phyloP scores from a whole-genome alignment of 495 filamentous ascomycete genomes.

The Poronia punctata region DNA sequence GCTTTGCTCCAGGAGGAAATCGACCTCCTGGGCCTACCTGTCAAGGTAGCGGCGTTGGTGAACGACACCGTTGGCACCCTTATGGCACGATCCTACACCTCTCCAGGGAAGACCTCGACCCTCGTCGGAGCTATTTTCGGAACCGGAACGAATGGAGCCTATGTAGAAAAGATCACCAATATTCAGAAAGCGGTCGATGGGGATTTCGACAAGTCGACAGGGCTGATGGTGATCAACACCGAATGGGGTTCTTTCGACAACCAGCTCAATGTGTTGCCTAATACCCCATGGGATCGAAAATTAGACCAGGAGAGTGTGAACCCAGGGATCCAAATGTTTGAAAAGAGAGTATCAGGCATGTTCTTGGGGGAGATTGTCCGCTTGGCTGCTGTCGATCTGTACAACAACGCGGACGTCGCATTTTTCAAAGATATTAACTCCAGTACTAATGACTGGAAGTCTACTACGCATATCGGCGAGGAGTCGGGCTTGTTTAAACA shows the following conservation, averaged over 20 bases:
- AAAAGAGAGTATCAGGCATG: conserved; percentile 97
- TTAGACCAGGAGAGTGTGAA: conserved; percentile 79
- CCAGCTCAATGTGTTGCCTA: conserved; percentile 75
- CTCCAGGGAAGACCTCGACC: conserved; percentile 79
- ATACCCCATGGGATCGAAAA: conserved; percentile 71
- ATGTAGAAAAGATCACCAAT: conserved; percentile 68
- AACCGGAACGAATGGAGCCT: conserved; percentile 92
- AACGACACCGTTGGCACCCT: conserved; percentile 97
- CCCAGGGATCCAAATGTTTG: conserved; percentile 96
- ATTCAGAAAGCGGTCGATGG: conserved; percentile 59
- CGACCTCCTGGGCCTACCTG: conserved; percentile 76
- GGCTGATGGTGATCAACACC: conserved; percentile 95
- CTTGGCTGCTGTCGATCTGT: conserved; percentile 59
- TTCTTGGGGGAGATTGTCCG: conserved; percentile 94
- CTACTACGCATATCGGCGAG: conserved; percentile 58
- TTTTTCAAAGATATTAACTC: conserved; percentile 66
- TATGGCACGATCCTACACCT: conserved; percentile 94
- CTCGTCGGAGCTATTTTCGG: conserved; percentile 90
- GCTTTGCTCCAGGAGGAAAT: conserved; percentile 85
- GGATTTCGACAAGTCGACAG: conserved; percentile 73
- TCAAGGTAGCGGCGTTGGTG: conserved; percentile 87
- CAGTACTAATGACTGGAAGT: conserved; percentile 55
- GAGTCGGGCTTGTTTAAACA: conserved; percentile 62
- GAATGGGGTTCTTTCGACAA: conserved; percentile 99
- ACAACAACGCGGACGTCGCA: conserved; percentile 51